Conservation (phyloP, 2,329 filamentous ascomycete genomes). For the Pseudogymnoascus sp. region DNA sequence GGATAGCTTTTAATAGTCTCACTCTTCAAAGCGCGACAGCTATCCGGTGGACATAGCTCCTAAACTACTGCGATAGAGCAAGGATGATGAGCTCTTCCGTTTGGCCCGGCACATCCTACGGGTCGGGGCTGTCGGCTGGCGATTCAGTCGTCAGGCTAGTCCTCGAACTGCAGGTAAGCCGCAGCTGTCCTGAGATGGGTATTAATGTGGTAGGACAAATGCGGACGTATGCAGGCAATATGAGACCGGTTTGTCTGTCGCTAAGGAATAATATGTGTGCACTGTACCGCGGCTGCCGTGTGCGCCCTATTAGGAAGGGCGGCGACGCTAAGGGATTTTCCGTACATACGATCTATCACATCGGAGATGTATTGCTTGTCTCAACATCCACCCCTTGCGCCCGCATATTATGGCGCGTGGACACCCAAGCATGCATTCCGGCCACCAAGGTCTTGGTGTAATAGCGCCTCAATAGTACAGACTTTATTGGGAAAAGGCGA, state of each 20-base stretch:
- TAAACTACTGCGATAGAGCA: background rate
- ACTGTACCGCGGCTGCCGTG: background rate
- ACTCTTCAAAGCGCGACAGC: background rate
- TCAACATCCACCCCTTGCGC: background rate
- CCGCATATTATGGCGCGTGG: background rate
- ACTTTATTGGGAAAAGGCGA: background rate
- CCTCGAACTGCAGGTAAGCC: background rate
- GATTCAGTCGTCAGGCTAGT: background rate
- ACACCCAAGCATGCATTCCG: background rate
- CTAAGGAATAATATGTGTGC: background rate
- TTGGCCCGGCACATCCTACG: background rate
- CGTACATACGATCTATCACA: slow-evolving; percentile 8
- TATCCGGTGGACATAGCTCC: background rate
- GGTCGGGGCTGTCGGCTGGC: background rate
- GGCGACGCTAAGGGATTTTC: background rate
- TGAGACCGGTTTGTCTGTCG: background rate
- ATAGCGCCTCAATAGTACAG: background rate
- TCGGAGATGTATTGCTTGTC: slow-evolving; percentile 6
- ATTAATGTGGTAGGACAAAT: background rate
- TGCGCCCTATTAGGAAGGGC: background rate
- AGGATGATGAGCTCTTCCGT: background rate
- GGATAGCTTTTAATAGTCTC: background rate
- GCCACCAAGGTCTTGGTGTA: background rate
- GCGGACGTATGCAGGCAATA: background rate
- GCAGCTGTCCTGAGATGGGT: background rate